Conservation (phyloP, 768 basidiomycete genomes). For the Kwoniella mangroviensis region DNA sequence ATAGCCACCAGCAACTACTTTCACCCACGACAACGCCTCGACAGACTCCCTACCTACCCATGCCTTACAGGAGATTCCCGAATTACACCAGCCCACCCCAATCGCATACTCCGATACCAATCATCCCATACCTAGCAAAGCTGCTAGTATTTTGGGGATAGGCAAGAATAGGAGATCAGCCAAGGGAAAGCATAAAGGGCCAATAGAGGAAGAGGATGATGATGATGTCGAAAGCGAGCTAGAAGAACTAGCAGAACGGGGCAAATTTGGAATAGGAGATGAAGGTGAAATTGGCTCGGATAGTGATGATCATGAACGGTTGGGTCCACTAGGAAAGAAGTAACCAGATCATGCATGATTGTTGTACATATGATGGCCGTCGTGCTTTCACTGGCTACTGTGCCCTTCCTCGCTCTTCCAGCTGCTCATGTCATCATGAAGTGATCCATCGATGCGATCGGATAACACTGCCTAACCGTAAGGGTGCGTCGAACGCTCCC, state of each 20-base stretch:
- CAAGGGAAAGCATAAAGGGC: background rate
- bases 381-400: too few relatives aligned
- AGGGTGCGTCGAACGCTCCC: background rate
- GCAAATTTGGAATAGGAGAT: conserved; percentile 5
- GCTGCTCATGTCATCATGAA: too few relatives aligned
- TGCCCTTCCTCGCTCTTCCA: too few relatives aligned
- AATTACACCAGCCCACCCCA: conserved; percentile 17
- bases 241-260: too few relatives aligned
- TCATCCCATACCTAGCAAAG: background rate
- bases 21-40: conserved; percentile 47
- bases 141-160: background rate
- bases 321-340: conserved; percentile 5
- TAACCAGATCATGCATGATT: background rate
- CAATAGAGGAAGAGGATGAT: conserved; percentile 5
- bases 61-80: conserved; percentile 31
- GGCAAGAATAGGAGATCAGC: background rate
- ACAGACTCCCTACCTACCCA: conserved; percentile 44
- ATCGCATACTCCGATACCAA: conserved; percentile 1
- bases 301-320: background rate
- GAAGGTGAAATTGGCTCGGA: conserved; percentile 7
- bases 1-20: conserved; percentile 41
- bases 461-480: conserved; percentile 1
- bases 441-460: background rate
- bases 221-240: background rate
- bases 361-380: background rate